Percentiles rank a stretch among this genome's conserved stretches.
Evolutionary conservation across 257 asterid species (phyloP).

Genomic region (Solanum ossicruentum): DNA sequence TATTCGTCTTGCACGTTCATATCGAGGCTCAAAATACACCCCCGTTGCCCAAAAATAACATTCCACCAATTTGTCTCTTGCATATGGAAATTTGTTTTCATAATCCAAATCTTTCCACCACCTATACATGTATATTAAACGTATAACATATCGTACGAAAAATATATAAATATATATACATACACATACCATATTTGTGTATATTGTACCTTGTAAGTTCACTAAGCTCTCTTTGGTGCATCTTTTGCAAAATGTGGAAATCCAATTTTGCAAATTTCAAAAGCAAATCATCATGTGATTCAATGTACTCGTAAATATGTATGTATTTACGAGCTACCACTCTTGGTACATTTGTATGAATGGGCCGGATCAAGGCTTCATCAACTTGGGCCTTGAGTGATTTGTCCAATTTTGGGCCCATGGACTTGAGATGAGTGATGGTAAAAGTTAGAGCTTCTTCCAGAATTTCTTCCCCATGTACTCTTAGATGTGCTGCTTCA

Average conservation of each 20-base stretch:
- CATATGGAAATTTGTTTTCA: not conserved
- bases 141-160: not conserved
- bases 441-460: constrained; percentile 2
- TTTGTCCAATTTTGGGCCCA: not conserved
- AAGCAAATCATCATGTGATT: not conserved
- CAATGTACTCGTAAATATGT: not conserved
- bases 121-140: not conserved
- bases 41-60: not conserved
- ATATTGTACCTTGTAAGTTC: not conserved
- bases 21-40: not conserved
- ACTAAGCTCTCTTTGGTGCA: not conserved
- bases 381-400: not conserved
- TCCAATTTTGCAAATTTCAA: not conserved
- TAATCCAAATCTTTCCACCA: constrained; percentile 1
- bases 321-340: not conserved
- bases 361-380: not conserved
- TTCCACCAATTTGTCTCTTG: constrained; percentile 5
- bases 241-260: not conserved
- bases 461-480: not conserved
- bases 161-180: not conserved
- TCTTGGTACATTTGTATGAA: not conserved
- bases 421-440: not conserved
- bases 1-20: not conserved
- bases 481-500: constrained; percentile 1
- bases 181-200: not conserved